Base-by-base conservation (phyloP, 257 asterid species). In the Echites panduratus region DNA sequence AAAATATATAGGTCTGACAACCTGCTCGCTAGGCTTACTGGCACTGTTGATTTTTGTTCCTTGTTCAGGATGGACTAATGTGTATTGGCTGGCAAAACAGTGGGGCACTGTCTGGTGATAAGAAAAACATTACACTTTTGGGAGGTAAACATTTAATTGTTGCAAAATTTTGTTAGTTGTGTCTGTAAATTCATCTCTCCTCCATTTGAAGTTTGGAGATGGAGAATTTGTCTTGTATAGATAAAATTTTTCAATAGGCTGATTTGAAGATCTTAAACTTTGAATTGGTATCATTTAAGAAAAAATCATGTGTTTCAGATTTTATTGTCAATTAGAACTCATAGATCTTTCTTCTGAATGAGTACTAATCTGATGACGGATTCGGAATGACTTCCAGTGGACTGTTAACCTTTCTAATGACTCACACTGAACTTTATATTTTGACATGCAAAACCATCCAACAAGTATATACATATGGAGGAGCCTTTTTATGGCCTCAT, bases 61-160 rank as follows among this genome's bases (percentile, higher is more conserved):
- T 61, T 49, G 69, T 79, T 70, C 89, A 94, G 99, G 99, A 94
- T 77, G 93, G 85, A 76, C 80, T 89, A 83, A 85, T 83, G 87
- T 94, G 98, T 77, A 84, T 94, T 73, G 98, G 98, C 73, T 94
- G 97, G 96, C 98, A 94, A 85, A 94, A 87, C 82, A 94, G 97
- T 75, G 91, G 93, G 49, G 54, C 73, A 67, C 87, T 83, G 76
- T 79, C 96, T 75, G 89, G 82, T 68, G 98, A 94, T 72, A 89
- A 82, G 82, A 82, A 59, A 85, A 94, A 94, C 75, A 80, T 88
- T 62, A 94, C 98, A 20, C 86, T 94, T 75, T 84, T 94, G 72
- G 98, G 98, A 88, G 98, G 98, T 94, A 80, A 50, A 82, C 61
- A 66, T 63, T 45, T 73, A 64, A 70, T 72, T 65, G 68, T 77